These are phyloP conservation scores for Sedum album DNA, from an alignment of 164 flowering plant species.

Conservation along the genomic window DNA sequence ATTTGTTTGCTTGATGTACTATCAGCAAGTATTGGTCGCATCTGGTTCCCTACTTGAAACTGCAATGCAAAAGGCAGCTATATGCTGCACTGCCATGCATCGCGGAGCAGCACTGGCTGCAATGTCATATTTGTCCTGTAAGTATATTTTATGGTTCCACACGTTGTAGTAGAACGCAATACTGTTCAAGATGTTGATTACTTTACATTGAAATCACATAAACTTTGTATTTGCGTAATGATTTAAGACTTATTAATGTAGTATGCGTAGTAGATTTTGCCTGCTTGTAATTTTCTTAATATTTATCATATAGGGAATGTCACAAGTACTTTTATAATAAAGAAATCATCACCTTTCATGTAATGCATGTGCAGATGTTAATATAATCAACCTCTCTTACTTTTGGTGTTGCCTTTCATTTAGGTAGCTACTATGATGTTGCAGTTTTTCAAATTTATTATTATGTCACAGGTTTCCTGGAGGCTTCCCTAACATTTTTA, in stretches of 20 bases:
- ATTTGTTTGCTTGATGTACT: neutral
- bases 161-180: neutral
- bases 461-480: constrained; percentile 62
- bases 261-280: neutral
- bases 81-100: constrained; percentile 97
- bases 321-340: too few relatives aligned
- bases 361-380: neutral
- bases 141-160: constrained; percentile 15
- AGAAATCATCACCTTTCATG: neutral
- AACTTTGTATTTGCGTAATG: neutral
- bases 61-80: constrained; percentile 92
- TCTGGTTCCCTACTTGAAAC: constrained; percentile 72
- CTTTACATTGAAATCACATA: neutral
- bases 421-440: neutral
- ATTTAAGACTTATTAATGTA: neutral
- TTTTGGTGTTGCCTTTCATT: neutral
- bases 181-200: neutral
- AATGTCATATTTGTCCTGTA: constrained; percentile 91
- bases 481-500: constrained; percentile 48
- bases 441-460: neutral
- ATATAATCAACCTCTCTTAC: neutral
- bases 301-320: too few relatives aligned
- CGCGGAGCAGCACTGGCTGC: constrained; percentile 98
- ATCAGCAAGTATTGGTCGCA: constrained; percentile 69
- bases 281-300: neutral